Conservation (phyloP, 305 asterid species). For the Solanum hybrid region DNA sequence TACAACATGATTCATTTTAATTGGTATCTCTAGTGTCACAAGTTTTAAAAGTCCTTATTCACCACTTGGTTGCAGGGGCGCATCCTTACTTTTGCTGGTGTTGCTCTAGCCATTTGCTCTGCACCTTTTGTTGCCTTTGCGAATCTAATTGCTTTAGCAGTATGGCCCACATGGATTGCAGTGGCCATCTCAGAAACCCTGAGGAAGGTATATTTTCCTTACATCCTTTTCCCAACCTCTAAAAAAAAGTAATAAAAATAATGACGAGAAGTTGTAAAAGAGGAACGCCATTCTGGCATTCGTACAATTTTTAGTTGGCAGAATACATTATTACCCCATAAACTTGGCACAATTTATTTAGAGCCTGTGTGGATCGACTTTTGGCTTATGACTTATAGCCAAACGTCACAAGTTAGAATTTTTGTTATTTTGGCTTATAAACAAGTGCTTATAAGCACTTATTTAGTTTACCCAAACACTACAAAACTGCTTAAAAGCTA, state of each 20-base stretch:
- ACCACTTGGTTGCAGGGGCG: conserved; percentile 47
- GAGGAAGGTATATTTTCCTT: conserved; percentile 55
- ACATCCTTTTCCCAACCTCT: neutral
- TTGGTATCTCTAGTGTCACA: neutral
- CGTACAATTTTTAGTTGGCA: neutral
- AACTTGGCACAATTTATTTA: neutral
- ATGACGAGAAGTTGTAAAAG: neutral
- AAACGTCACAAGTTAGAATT: neutral
- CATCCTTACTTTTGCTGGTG: conserved; percentile 76
- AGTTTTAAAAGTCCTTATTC: neutral
- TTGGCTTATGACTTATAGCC: neutral
- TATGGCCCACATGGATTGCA: conserved; percentile 89
- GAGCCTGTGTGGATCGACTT: neutral
- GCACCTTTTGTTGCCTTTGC: conserved; percentile 70
- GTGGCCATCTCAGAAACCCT: conserved; percentile 83
- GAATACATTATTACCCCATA: neutral
- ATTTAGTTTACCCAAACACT: neutral
- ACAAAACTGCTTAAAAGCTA: neutral
- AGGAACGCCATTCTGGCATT: neutral
- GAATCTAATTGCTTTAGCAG: conserved; percentile 73
- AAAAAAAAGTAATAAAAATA: neutral
- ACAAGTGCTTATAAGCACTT: neutral
- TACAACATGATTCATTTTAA: neutral
- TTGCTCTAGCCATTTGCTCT: conserved; percentile 70
- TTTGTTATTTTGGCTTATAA: neutral